Evolutionary conservation across 768 basidiomycete species (phyloP).

Genomic region (Neoboletus magnificus): DNA sequence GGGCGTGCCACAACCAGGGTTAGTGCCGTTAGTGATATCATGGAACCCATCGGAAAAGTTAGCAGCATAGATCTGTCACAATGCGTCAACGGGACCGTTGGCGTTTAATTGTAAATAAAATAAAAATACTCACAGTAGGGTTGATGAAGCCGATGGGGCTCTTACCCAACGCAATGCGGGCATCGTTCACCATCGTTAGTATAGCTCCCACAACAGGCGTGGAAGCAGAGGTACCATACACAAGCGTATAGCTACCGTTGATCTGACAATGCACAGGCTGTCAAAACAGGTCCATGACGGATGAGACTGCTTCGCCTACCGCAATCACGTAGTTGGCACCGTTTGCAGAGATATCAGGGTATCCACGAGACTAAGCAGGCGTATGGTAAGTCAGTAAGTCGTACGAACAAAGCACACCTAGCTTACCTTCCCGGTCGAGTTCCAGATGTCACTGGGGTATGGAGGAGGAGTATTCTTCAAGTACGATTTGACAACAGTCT

Average conservation of each 20-base stretch:
- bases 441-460: constrained; percentile 41
- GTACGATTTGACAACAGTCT: constrained; percentile 42
- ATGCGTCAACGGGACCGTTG: constrained; percentile 16
- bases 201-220: constrained; percentile 64
- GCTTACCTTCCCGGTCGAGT: constrained; percentile 41
- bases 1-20: constrained; percentile 43
- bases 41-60: constrained; percentile 43
- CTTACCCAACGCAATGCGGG: constrained; percentile 45
- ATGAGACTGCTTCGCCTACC: constrained; percentile 6
- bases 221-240: constrained; percentile 57
- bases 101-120: no score
- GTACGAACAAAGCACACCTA: neutral
- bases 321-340: constrained; percentile 36
- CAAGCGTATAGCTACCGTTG: constrained; percentile 38
- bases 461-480: constrained; percentile 40
- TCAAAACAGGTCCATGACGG: constrained; percentile 11
- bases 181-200: constrained; percentile 60
- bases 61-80: constrained; percentile 36
- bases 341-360: constrained; percentile 61
- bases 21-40: constrained; percentile 46
- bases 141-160: constrained; percentile 59
- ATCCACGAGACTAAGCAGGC: constrained; percentile 46
- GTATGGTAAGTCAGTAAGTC: constrained; percentile 19
- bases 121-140: constrained; percentile 33
- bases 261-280: constrained; percentile 18